A percentile compares a stretch with the other conserved stretches of the same genome.
Conservation (phyloP, 176 grass and related monocot genomes). For the maize (Zea mays) region DNA sequence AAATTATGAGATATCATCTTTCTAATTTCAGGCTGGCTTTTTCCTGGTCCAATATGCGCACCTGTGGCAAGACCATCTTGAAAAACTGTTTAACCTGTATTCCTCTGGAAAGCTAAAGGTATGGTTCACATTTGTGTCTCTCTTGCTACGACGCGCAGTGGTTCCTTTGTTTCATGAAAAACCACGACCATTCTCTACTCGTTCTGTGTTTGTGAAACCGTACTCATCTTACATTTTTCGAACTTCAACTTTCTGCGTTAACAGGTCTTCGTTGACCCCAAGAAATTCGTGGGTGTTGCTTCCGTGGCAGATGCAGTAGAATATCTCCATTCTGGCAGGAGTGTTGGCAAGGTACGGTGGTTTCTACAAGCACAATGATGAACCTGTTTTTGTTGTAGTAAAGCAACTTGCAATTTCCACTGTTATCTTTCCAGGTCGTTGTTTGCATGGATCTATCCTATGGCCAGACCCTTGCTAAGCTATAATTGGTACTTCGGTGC, state of each 20-base stretch:
- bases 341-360: constrained; percentile 79
- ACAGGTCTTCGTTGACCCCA: constrained; percentile 82
- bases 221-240: not conserved
- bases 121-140: constrained; percentile 19
- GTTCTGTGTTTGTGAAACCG: not conserved
- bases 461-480: constrained; percentile 53
- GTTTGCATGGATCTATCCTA: constrained; percentile 78
- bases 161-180: not conserved
- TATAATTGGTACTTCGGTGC: constrained; percentile 25
- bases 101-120: constrained; percentile 77
- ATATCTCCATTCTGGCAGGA: constrained; percentile 88
- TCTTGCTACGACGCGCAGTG: not conserved
- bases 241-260: not conserved
- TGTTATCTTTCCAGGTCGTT: constrained; percentile 56
- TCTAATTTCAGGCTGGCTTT: constrained; percentile 65
- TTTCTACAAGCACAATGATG: not conserved
- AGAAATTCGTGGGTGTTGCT: constrained; percentile 70
- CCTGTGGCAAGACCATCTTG: constrained; percentile 72
- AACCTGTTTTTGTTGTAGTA: not conserved
- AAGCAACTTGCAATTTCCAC: constrained; percentile 3
- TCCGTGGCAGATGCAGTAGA: constrained; percentile 94
- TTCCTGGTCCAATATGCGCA: constrained; percentile 64
- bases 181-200: not conserved
- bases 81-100: constrained; percentile 63
- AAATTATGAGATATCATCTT: not conserved